Conservation (phyloP, 1,284 basidiomycete genomes). For the Inonotus hispidus region DNA sequence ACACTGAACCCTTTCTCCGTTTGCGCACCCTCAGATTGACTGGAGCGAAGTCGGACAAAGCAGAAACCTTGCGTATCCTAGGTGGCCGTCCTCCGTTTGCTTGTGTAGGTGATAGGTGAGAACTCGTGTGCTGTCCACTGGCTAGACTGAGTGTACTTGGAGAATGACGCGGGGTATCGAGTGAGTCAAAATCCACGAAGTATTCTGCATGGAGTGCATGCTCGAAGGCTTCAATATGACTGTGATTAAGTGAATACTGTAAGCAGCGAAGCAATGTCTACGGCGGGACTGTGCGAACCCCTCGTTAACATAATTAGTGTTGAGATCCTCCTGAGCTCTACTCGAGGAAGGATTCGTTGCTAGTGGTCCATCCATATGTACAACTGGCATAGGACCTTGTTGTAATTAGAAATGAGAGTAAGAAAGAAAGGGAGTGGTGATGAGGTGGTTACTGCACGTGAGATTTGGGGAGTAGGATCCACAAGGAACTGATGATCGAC, state of each 20-base stretch:
- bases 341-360: background rate
- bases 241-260: slow-evolving; percentile 26
- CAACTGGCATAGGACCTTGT: background rate
- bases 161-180: slow-evolving; percentile 30
- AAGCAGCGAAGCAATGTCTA: background rate
- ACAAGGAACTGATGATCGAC: too few relatives aligned
- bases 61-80: slow-evolving; percentile 73
- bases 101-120: slow-evolving; percentile 35
- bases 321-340: background rate
- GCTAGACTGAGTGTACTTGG: slow-evolving; percentile 31
- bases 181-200: slow-evolving; percentile 38
- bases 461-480: background rate
- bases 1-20: slow-evolving; percentile 45
- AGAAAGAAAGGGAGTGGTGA: background rate
- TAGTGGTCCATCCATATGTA: background rate
- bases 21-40: slow-evolving; percentile 76
- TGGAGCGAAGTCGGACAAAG: slow-evolving; percentile 90
- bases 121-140: slow-evolving; percentile 26
- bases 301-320: slow-evolving; percentile 62
- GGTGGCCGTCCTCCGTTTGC: slow-evolving; percentile 22
- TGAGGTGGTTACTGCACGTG: background rate
- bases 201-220: slow-evolving; percentile 63
- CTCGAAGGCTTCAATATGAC: slow-evolving; percentile 69
- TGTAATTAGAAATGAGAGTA: background rate
- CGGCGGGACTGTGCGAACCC: slow-evolving; percentile 44